Evolutionary conservation across 441 rosid species (phyloP).

Genomic region (Pelargonium cotyledonis): DNA sequence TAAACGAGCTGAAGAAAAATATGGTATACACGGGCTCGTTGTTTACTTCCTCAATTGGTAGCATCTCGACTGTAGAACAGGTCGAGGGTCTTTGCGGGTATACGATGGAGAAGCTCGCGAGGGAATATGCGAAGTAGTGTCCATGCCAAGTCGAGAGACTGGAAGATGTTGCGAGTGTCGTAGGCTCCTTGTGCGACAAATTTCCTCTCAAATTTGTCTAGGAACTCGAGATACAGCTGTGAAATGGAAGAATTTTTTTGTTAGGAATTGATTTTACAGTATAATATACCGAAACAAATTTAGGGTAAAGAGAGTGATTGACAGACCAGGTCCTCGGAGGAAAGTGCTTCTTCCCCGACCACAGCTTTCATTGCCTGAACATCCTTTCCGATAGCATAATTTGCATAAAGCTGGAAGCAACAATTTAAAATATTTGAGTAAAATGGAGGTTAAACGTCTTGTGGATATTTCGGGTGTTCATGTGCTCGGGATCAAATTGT

Average conservation of each 20-base stretch:
- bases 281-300: not conserved
- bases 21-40: not conserved
- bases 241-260: constrained; percentile 15
- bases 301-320: constrained; percentile 16
- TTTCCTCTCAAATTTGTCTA: constrained; percentile 96
- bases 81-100: constrained; percentile 92
- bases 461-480: too few species aligned
- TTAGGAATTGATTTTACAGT: not conserved
- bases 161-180: constrained; percentile 61
- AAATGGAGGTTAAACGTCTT: not conserved
- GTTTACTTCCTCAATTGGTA: constrained; percentile 28
- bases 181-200: constrained; percentile 95
- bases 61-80: constrained; percentile 86
- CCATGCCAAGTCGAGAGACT: constrained; percentile 59
- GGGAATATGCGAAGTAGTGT: constrained; percentile 97
- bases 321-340: constrained; percentile 91
- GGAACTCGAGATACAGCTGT: constrained; percentile 89
- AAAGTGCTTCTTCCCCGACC: constrained; percentile 99
- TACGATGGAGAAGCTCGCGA: constrained; percentile 97
- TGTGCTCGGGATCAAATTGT: too few species aligned
- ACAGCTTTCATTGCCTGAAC: constrained; percentile 99
- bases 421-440: not conserved
- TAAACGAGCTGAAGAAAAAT: too few species aligned
- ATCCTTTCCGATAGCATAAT: constrained; percentile 95
- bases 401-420: constrained; percentile 74